These are phyloP conservation scores for Dysphania ambrosioides DNA, from an alignment of 148 eudicot genomes.

Conservation along the genomic window DNA sequence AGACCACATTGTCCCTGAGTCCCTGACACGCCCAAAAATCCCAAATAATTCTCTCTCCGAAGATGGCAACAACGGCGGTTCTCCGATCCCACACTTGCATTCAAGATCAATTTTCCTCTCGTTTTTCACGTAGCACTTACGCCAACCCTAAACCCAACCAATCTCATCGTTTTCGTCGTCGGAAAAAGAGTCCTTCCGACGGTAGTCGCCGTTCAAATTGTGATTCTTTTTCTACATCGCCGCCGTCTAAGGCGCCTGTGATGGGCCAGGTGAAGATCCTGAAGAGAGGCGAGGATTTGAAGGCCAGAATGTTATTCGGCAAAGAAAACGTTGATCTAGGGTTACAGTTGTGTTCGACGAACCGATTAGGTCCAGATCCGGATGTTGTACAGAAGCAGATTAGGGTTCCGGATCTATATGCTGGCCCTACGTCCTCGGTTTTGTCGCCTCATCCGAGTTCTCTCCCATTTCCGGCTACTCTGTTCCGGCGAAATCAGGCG, in stretches of 20 bases:
- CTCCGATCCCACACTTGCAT: slow-evolving; percentile 35
- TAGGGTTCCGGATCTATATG: slow-evolving; percentile 38
- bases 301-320: slow-evolving; percentile 19
- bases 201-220: not conserved
- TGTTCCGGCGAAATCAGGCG: not conserved
- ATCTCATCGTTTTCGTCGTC: slow-evolving; percentile 25
- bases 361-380: slow-evolving; percentile 57
- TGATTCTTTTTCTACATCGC: slow-evolving; percentile 10
- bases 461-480: slow-evolving; percentile 24
- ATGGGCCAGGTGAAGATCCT: slow-evolving; percentile 48
- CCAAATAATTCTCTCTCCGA: not conserved
- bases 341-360: slow-evolving; percentile 33
- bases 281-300: slow-evolving; percentile 45
- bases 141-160: slow-evolving; percentile 7
- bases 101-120: slow-evolving; percentile 12
- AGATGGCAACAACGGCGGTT: slow-evolving; percentile 36
- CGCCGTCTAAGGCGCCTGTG: slow-evolving; percentile 22
- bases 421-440: slow-evolving; percentile 7
- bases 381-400: slow-evolving; percentile 38
- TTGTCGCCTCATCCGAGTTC: slow-evolving; percentile 24
- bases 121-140: slow-evolving; percentile 6
- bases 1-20: no score
- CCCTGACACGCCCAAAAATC: not conserved
- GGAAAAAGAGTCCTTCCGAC: slow-evolving; percentile 35
- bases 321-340: slow-evolving; percentile 20